Conservation (phyloP, 2,329 filamentous ascomycete genomes). For the Arthroderma sp. region DNA sequence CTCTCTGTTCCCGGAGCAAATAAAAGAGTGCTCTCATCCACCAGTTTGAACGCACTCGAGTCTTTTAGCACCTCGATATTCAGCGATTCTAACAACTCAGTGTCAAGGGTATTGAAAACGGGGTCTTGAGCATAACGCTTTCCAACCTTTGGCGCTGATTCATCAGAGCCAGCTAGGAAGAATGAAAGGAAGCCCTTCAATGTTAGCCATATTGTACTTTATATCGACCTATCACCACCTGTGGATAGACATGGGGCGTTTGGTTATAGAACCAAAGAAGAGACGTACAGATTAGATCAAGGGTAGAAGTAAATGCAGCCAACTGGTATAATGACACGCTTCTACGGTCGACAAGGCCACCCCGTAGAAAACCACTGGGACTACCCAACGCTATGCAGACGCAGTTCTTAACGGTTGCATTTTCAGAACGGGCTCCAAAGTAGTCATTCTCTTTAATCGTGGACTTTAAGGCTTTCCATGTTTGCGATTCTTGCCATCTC, state of each 20-base stretch:
- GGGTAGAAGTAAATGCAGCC: constrained; percentile 25
- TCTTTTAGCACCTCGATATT: constrained; percentile 31
- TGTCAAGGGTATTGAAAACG: constrained; percentile 39
- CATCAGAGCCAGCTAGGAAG: not conserved
- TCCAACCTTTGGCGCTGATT: constrained; percentile 28
- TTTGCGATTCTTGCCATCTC: constrained; percentile 23
- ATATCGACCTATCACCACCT: not conserved
- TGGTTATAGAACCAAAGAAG: constrained; percentile 1
- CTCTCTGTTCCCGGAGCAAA: constrained; percentile 50
- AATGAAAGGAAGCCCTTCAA: not conserved
- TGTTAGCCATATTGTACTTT: constrained; percentile 5
- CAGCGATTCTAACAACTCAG: constrained; percentile 25
- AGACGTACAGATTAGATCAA: constrained; percentile 20
- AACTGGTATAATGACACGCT: constrained; percentile 32
- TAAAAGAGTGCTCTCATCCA: constrained; percentile 42
- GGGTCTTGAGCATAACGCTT: constrained; percentile 43
- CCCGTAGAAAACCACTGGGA: constrained; percentile 31
- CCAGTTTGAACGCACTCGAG: constrained; percentile 42
- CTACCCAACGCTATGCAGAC: constrained; percentile 33
- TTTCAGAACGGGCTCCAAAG: not conserved
- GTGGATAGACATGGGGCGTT: not conserved
- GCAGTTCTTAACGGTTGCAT: constrained; percentile 19
- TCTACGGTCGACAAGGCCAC: constrained; percentile 33
- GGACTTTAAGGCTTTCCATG: constrained; percentile 18
- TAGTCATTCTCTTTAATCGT: constrained; percentile 4